These are phyloP conservation scores for Wallacemonas sp. DNA, from an alignment of 208 protist species.

Conservation along the genomic window DNA sequence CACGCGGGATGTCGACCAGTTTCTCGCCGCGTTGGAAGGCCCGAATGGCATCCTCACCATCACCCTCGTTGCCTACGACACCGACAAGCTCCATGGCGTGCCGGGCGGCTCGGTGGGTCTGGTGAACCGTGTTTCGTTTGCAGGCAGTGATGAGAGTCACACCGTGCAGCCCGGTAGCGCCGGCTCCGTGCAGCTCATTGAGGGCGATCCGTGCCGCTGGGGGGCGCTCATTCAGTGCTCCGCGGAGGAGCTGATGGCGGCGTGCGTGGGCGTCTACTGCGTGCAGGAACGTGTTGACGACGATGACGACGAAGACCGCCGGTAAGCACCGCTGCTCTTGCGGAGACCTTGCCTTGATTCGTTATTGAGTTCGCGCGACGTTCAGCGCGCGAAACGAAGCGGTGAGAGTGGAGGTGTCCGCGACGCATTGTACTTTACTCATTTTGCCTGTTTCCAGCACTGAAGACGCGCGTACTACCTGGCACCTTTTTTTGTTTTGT, in stretches of 20 bases:
- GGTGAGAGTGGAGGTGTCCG: no score
- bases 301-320: constrained; percentile 10
- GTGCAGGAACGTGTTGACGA: constrained; percentile 43
- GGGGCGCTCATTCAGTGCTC: constrained; percentile 53
- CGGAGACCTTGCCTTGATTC: no score
- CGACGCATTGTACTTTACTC: no score
- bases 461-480: background rate
- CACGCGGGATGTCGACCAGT: constrained; percentile 12
- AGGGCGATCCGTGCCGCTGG: constrained; percentile 78
- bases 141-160: constrained; percentile 5
- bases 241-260: constrained; percentile 44
- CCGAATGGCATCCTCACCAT: constrained; percentile 62
- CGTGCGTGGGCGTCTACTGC: constrained; percentile 48
- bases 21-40: constrained; percentile 60
- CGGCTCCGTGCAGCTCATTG: constrained; percentile 71
- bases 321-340: no score
- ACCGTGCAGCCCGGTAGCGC: constrained; percentile 11
- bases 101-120: constrained; percentile 67
- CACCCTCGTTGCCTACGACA: constrained; percentile 78
- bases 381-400: no score
- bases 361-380: no score
- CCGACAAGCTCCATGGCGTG: constrained; percentile 69
- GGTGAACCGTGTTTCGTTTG: constrained; percentile 62
- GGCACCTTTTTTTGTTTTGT: background rate
- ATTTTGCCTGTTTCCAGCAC: no score